These are phyloP conservation scores for Malassezia sympodialis DNA, from an alignment of 1,284 basidiomycete genomes.

Conservation along the genomic window DNA sequence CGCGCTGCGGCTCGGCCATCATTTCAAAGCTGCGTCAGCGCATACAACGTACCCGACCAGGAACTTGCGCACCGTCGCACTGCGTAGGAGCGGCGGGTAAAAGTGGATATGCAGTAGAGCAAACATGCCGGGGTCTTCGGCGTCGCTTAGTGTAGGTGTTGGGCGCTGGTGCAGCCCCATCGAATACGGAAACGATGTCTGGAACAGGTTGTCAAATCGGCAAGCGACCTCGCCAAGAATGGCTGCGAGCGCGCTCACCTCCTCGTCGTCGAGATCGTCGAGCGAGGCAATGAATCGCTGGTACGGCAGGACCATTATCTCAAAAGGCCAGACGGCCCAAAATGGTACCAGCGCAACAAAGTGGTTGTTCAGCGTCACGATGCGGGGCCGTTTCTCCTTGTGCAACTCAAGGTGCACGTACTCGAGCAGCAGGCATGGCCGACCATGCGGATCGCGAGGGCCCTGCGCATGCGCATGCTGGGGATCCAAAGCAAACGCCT, in stretches of 20 bases:
- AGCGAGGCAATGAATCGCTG: slow-evolving; percentile 31
- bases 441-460: slow-evolving; percentile 58
- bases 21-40: slow-evolving; percentile 63
- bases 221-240: slow-evolving; percentile 39
- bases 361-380: slow-evolving; percentile 63
- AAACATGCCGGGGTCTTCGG: slow-evolving; percentile 46
- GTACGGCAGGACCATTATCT: slow-evolving; percentile 55
- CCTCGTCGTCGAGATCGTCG: slow-evolving; percentile 24
- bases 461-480: slow-evolving; percentile 21
- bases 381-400: slow-evolving; percentile 53
- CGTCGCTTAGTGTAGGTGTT: slow-evolving; percentile 53
- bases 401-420: slow-evolving; percentile 66
- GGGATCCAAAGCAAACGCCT: slow-evolving; percentile 26
- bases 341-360: slow-evolving; percentile 84
- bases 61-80: slow-evolving; percentile 76
- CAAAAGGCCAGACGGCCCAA: slow-evolving; percentile 95
- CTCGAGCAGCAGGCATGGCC: slow-evolving; percentile 70
- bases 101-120: slow-evolving; percentile 85
- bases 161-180: slow-evolving; percentile 72
- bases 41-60: slow-evolving; percentile 64
- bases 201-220: slow-evolving; percentile 45
- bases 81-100: slow-evolving; percentile 72
- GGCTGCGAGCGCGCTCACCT: slow-evolving; percentile 50
- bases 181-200: slow-evolving; percentile 81
- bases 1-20: slow-evolving; percentile 81